Conservation (phyloP, 2,329 filamentous ascomycete species). For the Colletotrichum truncatum region DNA sequence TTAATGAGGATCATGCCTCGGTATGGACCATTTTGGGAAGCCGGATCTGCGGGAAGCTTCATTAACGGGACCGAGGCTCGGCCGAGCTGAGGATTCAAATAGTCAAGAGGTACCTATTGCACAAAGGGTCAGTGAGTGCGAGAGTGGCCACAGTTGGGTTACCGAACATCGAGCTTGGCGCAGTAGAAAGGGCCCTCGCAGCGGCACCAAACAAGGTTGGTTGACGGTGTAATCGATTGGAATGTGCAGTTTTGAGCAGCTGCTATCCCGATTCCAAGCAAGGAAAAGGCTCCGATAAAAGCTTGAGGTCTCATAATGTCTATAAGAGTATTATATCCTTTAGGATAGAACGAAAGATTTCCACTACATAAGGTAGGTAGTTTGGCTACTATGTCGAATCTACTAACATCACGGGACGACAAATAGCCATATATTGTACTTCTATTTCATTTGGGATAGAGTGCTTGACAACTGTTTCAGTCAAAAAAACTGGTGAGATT, state of each 20-base stretch:
- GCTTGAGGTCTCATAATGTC: too few relatives aligned
- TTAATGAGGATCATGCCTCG: conserved; percentile 53
- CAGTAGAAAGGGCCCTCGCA: conserved; percentile 49
- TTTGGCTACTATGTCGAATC: too few relatives aligned
- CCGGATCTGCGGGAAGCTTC: conserved; percentile 46
- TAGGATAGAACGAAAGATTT: too few relatives aligned
- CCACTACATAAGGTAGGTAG: too few relatives aligned
- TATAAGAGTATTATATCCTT: too few relatives aligned
- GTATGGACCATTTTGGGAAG: conserved; percentile 45
- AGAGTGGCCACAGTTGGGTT: background rate
- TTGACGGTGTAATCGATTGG: conserved; percentile 21
- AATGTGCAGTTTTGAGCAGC: conserved; percentile 36
- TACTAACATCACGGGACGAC: too few relatives aligned
- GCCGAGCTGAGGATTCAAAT: conserved; percentile 39
- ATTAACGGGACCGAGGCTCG: conserved; percentile 48
- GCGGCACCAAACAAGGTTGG: conserved; percentile 34
- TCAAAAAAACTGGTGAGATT: too few relatives aligned
- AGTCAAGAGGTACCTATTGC: conserved; percentile 48
- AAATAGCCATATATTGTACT: too few relatives aligned
- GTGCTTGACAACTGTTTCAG: too few relatives aligned
- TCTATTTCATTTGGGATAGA: too few relatives aligned
- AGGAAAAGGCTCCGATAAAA: too few relatives aligned
- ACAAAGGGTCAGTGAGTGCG: background rate
- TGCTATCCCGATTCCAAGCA: background rate
- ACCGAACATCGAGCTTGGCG: conserved; percentile 42